A percentile compares a stretch with the other conserved stretches of the same genome.
Evolutionary conservation across 2,329 filamentous ascomycete species (phyloP).

Genomic region (Aspergillus glaucus): DNA sequence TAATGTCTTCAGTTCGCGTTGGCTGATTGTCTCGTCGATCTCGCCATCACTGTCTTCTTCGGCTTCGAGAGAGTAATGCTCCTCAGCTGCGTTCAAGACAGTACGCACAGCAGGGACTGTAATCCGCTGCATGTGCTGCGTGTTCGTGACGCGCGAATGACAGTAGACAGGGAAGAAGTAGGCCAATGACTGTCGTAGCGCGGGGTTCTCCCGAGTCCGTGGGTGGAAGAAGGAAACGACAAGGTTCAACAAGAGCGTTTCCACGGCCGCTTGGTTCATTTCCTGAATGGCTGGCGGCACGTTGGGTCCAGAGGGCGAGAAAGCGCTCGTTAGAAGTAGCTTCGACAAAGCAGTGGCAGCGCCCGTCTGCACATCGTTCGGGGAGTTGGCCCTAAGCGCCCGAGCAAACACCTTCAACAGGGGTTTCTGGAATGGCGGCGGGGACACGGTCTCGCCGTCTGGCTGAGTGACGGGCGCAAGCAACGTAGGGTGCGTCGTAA

Average conservation of each 20-base stretch:
- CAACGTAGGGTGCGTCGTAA: conserved; percentile 79
- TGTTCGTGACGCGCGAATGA: conserved; percentile 76
- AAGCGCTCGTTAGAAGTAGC: conserved; percentile 71
- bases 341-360: conserved; percentile 80
- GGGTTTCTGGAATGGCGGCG: conserved; percentile 48
- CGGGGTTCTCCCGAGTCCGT: conserved; percentile 70
- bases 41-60: conserved; percentile 70
- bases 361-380: conserved; percentile 69
- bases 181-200: conserved; percentile 75
- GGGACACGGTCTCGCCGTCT: conserved; percentile 45
- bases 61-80: conserved; percentile 64
- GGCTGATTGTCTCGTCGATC: conserved; percentile 70
- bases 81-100: conserved; percentile 53
- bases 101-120: conserved; percentile 68
- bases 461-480: conserved; percentile 51
- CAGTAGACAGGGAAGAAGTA: conserved; percentile 96
- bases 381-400: conserved; percentile 65
- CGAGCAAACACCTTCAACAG: conserved; percentile 82
- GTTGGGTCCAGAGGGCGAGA: conserved; percentile 46
- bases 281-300: conserved; percentile 46
- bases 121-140: conserved; percentile 70
- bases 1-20: conserved; percentile 47
- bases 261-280: conserved; percentile 53
- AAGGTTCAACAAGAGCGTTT: conserved; percentile 73
- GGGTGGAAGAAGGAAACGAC: conserved; percentile 87